Conservation (phyloP, 345 rosid genomes). For the Luvunga scandens region DNA sequence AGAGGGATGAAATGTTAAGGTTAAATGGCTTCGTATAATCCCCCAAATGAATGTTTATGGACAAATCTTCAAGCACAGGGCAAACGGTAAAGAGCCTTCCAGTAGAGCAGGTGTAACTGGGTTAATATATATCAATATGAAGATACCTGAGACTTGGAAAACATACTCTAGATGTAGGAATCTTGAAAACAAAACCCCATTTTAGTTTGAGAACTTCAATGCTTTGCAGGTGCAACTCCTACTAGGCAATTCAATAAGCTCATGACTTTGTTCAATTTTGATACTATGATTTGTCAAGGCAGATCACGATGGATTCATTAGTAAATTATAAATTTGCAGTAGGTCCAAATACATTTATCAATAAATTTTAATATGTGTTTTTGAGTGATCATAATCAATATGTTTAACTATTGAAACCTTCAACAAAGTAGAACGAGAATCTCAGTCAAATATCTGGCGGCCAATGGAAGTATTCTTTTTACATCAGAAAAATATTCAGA, state of each 20-base stretch:
- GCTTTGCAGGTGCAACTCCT: not conserved
- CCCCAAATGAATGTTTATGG: not conserved
- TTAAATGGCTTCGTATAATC: not conserved
- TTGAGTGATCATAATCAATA: too few relatives aligned
- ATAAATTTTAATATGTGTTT: too few relatives aligned
- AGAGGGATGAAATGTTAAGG: not conserved
- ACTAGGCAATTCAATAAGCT: not conserved
- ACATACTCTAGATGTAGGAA: not conserved
- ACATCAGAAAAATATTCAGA: too few relatives aligned
- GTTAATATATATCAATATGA: not conserved
- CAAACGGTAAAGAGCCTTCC: not conserved
- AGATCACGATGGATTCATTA: too few relatives aligned
- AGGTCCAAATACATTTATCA: too few relatives aligned
- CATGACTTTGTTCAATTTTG: too few relatives aligned
- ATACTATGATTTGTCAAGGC: too few relatives aligned
- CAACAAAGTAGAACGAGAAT: too few relatives aligned
- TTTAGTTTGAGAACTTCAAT: not conserved
- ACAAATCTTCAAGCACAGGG: slow-evolving; percentile 5
- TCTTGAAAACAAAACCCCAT: not conserved
- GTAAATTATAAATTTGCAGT: too few relatives aligned
- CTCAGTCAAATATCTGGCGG: too few relatives aligned
- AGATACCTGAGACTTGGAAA: slow-evolving; percentile 6
- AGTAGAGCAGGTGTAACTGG: not conserved
- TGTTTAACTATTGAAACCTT: too few relatives aligned
- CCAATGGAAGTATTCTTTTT: too few relatives aligned